Percentiles rank a stretch among this genome's conserved stretches.
Evolutionary conservation across 805 yeast genomes (phyloP).

Genomic region (Zygosaccharomyces rouxii): DNA sequence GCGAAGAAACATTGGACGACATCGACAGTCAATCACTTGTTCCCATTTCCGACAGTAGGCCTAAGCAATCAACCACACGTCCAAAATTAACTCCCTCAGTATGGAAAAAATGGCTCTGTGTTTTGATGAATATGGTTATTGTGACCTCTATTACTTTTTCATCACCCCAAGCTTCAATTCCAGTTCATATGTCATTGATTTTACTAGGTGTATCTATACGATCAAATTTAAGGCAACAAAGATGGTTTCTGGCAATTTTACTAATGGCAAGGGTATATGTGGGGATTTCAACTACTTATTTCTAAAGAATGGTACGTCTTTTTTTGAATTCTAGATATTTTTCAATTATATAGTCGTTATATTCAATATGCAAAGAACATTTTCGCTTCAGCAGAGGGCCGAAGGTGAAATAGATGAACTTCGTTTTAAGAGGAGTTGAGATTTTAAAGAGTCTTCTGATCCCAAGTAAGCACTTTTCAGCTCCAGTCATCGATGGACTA

Average conservation of each 20-base stretch:
- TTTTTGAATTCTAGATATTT: slow-evolving; percentile 1
- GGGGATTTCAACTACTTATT: background rate
- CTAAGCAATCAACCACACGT: background rate
- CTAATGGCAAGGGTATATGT: background rate
- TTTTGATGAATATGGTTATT: slow-evolving; percentile 1
- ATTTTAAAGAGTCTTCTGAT: too few relatives aligned
- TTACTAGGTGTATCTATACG: slow-evolving; percentile 15
- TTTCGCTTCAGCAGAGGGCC: background rate
- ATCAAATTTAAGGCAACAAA: slow-evolving; percentile 4
- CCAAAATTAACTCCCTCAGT: background rate
- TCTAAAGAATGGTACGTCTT: background rate
- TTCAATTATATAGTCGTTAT: background rate
- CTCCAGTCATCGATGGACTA: background rate
- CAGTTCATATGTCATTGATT: slow-evolving; percentile 10
- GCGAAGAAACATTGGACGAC: slow-evolving; percentile 1
- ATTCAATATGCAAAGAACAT: background rate
- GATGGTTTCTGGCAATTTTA: slow-evolving; percentile 6
- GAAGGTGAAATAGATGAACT: background rate
- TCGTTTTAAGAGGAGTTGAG: too few relatives aligned
- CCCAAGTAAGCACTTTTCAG: background rate
- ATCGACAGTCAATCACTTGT: background rate
- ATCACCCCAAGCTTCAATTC: slow-evolving; percentile 2
- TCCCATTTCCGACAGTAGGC: background rate
- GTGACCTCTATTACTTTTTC: background rate
- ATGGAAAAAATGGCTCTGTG: slow-evolving; percentile 4